Conservation (phyloP, 768 basidiomycete genomes). For the Amanita brunnescens region DNA sequence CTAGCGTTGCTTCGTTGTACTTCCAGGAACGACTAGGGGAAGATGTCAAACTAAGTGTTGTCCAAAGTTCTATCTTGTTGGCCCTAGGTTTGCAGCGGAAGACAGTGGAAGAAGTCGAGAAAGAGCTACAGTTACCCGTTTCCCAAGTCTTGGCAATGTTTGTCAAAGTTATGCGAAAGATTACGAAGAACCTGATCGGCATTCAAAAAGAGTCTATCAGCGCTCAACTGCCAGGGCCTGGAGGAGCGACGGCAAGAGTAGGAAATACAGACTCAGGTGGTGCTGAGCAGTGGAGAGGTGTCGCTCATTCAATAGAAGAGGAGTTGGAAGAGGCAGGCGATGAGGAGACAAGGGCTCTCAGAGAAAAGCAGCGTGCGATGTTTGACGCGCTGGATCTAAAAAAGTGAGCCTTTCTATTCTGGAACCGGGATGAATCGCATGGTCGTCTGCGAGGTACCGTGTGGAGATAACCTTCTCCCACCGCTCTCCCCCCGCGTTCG, state of each 20-base stretch:
- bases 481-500: constrained; percentile 6
- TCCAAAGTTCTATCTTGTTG: constrained; percentile 87
- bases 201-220: constrained; percentile 75
- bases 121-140: constrained; percentile 73
- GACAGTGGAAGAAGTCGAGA: constrained; percentile 83
- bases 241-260: constrained; percentile 7
- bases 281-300: constrained; percentile 30
- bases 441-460: neutral
- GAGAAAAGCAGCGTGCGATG: constrained; percentile 79
- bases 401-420: constrained; percentile 51
- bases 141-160: constrained; percentile 87
- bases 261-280: constrained; percentile 6
- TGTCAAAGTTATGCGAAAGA: constrained; percentile 82
- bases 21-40: constrained; percentile 68
- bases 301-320: constrained; percentile 42
- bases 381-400: constrained; percentile 81
- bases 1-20: constrained; percentile 70
- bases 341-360: constrained; percentile 54
- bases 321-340: constrained; percentile 76
- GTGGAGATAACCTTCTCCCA: too few relatives aligned
- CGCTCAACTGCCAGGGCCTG: constrained; percentile 35
- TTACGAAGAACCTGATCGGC: constrained; percentile 64
- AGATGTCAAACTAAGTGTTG: constrained; percentile 66
- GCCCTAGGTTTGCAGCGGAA: constrained; percentile 89
- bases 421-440: too few relatives aligned